These are phyloP conservation scores for Zea luxurians DNA, from an alignment of 176 grass and related monocot genomes.

Conservation along the genomic window DNA sequence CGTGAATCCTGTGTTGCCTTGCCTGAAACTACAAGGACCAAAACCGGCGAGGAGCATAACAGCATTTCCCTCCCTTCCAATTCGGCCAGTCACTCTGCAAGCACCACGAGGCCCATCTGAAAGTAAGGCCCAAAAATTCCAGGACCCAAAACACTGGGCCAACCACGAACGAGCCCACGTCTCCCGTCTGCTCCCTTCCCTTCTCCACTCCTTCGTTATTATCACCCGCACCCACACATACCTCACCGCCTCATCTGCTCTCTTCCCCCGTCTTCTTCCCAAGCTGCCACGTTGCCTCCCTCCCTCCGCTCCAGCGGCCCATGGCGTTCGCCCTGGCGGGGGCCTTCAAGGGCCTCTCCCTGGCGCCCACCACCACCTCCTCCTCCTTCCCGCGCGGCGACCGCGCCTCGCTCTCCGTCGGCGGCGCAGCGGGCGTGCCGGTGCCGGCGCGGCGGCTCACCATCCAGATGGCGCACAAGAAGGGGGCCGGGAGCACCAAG, in stretches of 20 bases:
- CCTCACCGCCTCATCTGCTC: constrained; percentile 9
- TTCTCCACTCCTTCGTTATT: constrained; percentile 33
- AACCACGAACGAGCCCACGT: not conserved
- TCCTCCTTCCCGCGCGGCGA: constrained; percentile 43
- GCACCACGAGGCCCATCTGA: not conserved
- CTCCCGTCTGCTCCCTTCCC: not conserved
- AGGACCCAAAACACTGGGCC: not conserved
- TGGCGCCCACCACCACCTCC: constrained; percentile 32
- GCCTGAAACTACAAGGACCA: not conserved
- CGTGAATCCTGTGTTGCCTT: no score
- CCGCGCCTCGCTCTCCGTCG: constrained; percentile 15
- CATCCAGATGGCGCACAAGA: constrained; percentile 97
- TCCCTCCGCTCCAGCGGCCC: not conserved
- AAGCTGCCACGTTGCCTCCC: constrained; percentile 17
- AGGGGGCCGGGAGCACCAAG: constrained; percentile 94
- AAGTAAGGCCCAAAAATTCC: not conserved
- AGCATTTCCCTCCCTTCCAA: not conserved
- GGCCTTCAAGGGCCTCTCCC: constrained; percentile 69
- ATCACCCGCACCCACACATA: not conserved
- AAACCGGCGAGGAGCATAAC: not conserved
- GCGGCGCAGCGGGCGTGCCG: constrained; percentile 1
- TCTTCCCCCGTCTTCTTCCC: not conserved
- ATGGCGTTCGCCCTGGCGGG: constrained; percentile 61
- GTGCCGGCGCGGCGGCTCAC: constrained; percentile 61
- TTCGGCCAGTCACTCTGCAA: not conserved